Conservation (phyloP, 441 rosid species). For the Gossypium schwendimanii region DNA sequence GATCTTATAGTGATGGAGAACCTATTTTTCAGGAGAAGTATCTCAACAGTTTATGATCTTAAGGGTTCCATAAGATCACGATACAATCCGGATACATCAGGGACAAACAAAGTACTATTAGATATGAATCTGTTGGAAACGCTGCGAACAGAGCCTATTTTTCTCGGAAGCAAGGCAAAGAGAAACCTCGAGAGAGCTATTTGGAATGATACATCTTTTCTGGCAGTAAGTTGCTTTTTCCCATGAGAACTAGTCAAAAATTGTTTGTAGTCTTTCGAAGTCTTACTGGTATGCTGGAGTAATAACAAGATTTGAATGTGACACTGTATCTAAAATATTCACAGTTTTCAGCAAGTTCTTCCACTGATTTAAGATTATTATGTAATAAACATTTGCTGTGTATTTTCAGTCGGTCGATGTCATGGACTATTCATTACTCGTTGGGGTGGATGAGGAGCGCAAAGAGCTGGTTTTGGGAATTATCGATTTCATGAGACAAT, state of each 20-base stretch:
- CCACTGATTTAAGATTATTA: background rate
- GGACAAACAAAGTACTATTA: constrained; percentile 62
- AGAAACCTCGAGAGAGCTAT: constrained; percentile 86
- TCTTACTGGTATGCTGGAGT: background rate
- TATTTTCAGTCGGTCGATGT: constrained; percentile 62
- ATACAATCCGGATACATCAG: constrained; percentile 70
- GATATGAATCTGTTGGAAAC: constrained; percentile 79
- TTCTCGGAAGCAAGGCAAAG: constrained; percentile 86
- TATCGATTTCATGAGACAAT: constrained; percentile 94
- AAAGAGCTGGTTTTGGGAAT: constrained; percentile 88
- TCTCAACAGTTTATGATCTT: constrained; percentile 69
- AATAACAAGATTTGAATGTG: background rate
- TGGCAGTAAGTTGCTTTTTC: constrained; percentile 56
- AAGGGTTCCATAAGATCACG: constrained; percentile 82
- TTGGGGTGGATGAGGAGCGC: constrained; percentile 77
- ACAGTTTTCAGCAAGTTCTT: background rate
- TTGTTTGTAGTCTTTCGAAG: background rate
- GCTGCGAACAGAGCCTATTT: constrained; percentile 76
- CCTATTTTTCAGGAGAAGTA: constrained; percentile 68
- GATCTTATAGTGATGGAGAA: constrained; percentile 96
- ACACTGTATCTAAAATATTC: background rate
- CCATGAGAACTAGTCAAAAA: background rate
- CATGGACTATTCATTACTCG: constrained; percentile 91
- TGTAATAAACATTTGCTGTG: background rate
- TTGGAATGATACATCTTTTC: constrained; percentile 81